These are phyloP conservation scores for Polygonum maritimum DNA, from an alignment of 148 eudicot species.

Conservation along the genomic window DNA sequence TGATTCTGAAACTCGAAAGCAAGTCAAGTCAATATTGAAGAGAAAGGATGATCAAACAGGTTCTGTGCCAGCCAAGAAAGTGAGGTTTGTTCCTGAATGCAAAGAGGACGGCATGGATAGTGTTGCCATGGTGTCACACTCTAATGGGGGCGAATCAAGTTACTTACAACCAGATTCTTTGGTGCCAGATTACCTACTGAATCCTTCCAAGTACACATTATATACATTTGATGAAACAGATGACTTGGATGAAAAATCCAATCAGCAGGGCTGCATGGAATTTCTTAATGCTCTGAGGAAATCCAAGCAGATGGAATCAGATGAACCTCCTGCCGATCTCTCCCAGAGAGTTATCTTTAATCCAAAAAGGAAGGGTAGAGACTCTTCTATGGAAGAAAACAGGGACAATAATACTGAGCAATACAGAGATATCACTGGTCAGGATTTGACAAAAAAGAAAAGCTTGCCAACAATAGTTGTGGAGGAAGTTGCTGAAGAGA, in stretches of 20 bases:
- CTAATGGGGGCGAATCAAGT: slow-evolving; percentile 14
- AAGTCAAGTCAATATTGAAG: slow-evolving; percentile 50
- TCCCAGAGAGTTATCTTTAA: slow-evolving; percentile 31
- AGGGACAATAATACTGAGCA: slow-evolving; percentile 13
- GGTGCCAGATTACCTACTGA: slow-evolving; percentile 57
- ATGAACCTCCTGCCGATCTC: slow-evolving; percentile 13
- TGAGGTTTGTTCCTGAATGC: slow-evolving; percentile 40
- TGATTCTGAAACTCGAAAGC: slow-evolving; percentile 14
- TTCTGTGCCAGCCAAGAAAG: slow-evolving; percentile 40
- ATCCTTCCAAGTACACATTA: slow-evolving; percentile 59
- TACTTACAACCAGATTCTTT: slow-evolving; percentile 18
- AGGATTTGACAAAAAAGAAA: slow-evolving; percentile 21
- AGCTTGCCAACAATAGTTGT: slow-evolving; percentile 23
- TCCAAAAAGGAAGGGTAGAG: slow-evolving; percentile 27
- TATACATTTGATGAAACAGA: slow-evolving; percentile 41
- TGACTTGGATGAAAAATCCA: slow-evolving; percentile 40
- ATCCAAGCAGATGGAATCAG: slow-evolving; percentile 17
- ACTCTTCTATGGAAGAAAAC: neutral
- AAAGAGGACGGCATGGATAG: slow-evolving; percentile 18
- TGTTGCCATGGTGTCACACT: slow-evolving; percentile 11
- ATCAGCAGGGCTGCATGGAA: slow-evolving; percentile 32
- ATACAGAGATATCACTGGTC: slow-evolving; percentile 9
- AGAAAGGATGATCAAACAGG: slow-evolving; percentile 34
- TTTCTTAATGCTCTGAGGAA: slow-evolving; percentile 25
- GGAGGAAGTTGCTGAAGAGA: slow-evolving; percentile 21